phyloP scores from a whole-genome alignment of 2,329 filamentous ascomycete species.

The Colletotrichum truncatum region DNA sequence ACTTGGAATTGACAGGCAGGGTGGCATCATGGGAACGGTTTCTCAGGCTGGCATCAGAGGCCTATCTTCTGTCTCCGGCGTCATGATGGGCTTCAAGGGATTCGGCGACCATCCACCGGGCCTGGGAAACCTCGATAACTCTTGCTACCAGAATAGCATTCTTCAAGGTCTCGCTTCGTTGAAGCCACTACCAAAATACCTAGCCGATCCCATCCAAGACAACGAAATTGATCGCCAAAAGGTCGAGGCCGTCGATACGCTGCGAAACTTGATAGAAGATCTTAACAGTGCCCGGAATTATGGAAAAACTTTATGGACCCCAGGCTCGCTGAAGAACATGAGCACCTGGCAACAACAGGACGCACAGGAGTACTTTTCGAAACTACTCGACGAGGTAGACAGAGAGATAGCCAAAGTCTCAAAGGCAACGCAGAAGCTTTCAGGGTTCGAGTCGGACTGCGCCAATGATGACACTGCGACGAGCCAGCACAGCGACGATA shows the following conservation, averaged over 20 bases:
- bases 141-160: conserved; percentile 97
- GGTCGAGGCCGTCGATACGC: conserved; percentile 43
- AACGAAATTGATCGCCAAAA: conserved; percentile 25
- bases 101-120: conserved; percentile 66
- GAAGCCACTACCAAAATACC: conserved; percentile 72
- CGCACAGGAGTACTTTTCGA: conserved; percentile 96
- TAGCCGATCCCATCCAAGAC: conserved; percentile 56
- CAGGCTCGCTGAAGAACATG: conserved; percentile 85
- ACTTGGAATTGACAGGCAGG: conserved; percentile 64
- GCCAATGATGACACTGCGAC: conserved; percentile 51
- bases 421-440: conserved; percentile 38
- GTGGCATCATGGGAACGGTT: conserved; percentile 64
- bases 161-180: conserved; percentile 86
- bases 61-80: conserved; percentile 60
- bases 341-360: conserved; percentile 97
- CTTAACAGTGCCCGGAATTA: conserved; percentile 77
- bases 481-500: conserved; percentile 65
- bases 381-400: conserved; percentile 85
- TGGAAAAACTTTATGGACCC: conserved; percentile 83
- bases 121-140: conserved; percentile 92
- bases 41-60: conserved; percentile 67
- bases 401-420: conserved; percentile 72
- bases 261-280: conserved; percentile 74
- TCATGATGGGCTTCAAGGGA: conserved; percentile 48
- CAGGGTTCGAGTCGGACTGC: conserved; percentile 51